Conservation (phyloP, 306 rosid species). For the Ormosia semicastrata region DNA sequence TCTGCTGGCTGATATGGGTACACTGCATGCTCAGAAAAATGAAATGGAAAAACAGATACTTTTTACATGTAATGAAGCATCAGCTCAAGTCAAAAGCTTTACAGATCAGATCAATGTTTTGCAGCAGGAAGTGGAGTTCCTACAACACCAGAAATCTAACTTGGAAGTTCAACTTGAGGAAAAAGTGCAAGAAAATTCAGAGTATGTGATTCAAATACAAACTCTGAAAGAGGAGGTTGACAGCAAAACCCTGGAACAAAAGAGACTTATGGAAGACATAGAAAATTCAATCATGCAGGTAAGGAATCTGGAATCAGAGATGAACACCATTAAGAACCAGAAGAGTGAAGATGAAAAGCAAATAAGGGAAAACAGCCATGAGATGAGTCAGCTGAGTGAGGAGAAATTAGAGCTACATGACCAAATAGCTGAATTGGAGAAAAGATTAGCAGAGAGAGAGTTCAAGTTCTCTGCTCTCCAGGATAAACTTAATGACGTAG, state of each 20-base stretch:
- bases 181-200: slow-evolving; percentile 48
- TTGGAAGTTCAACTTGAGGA: slow-evolving; percentile 58
- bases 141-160: slow-evolving; percentile 47
- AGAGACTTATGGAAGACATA: slow-evolving; percentile 49
- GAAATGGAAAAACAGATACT: slow-evolving; percentile 59
- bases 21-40: slow-evolving; percentile 46
- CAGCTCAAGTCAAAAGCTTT: slow-evolving; percentile 47
- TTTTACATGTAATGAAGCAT: slow-evolving; percentile 54
- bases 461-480: slow-evolving; percentile 29
- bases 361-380: slow-evolving; percentile 30
- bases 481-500: slow-evolving; percentile 25
- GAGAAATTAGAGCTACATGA: slow-evolving; percentile 38
- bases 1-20: slow-evolving; percentile 44
- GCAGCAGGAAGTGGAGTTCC: slow-evolving; percentile 60
- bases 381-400: slow-evolving; percentile 42
- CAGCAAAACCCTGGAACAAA: slow-evolving; percentile 46
- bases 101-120: slow-evolving; percentile 50
- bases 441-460: slow-evolving; percentile 36
- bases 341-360: slow-evolving; percentile 9
- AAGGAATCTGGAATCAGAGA: slow-evolving; percentile 49
- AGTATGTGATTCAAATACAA: slow-evolving; percentile 53
- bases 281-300: slow-evolving; percentile 44
- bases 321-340: slow-evolving; percentile 14
- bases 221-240: slow-evolving; percentile 59
- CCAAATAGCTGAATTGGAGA: slow-evolving; percentile 32